Percentiles rank a stretch among this genome's conserved stretches.
phyloP scores from a whole-genome alignment of 75 land plant genomes.

The Adiantum capillusveneris region DNA sequence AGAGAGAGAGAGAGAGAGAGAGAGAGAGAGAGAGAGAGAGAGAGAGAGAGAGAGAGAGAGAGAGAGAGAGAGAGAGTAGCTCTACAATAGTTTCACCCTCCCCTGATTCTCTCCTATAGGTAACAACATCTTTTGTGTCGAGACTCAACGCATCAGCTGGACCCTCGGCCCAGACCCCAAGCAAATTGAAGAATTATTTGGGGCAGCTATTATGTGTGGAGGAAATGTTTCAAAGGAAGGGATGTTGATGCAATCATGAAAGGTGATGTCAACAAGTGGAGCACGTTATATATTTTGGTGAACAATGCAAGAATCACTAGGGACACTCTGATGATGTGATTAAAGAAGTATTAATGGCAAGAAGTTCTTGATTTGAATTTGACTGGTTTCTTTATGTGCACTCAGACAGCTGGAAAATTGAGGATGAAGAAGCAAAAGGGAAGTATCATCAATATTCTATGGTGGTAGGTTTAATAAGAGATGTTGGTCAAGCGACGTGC shows the following conservation, averaged over 20 bases:
- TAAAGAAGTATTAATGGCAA: slow-evolving; percentile 34
- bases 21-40: too few species aligned
- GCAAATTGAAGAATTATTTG: slow-evolving; percentile 25
- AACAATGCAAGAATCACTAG: too few species aligned
- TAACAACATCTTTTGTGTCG: too few species aligned
- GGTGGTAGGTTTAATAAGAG: slow-evolving; percentile 28
- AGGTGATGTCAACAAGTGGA: slow-evolving; percentile 30
- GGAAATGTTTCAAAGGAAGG: slow-evolving; percentile 32
- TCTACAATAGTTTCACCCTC: too few species aligned
- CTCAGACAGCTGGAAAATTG: slow-evolving; percentile 31
- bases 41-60: too few species aligned
- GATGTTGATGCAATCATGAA: slow-evolving; percentile 30
- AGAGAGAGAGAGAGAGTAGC: too few species aligned
- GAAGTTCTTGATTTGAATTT: slow-evolving; percentile 30
- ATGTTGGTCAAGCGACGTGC: too few species aligned
- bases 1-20: too few species aligned
- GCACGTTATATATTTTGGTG: slow-evolving; percentile 25
- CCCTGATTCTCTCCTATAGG: too few species aligned
- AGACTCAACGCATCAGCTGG: too few species aligned
- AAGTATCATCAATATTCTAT: slow-evolving; percentile 28
- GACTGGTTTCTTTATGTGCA: slow-evolving; percentile 32
- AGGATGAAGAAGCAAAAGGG: slow-evolving; percentile 41
- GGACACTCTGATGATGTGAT: slow-evolving; percentile 31
- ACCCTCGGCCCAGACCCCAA: too few species aligned
- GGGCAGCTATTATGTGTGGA: slow-evolving; percentile 25